phyloP scores from a whole-genome alignment of 1,284 basidiomycete species.

The Takashimella tepidaria region DNA sequence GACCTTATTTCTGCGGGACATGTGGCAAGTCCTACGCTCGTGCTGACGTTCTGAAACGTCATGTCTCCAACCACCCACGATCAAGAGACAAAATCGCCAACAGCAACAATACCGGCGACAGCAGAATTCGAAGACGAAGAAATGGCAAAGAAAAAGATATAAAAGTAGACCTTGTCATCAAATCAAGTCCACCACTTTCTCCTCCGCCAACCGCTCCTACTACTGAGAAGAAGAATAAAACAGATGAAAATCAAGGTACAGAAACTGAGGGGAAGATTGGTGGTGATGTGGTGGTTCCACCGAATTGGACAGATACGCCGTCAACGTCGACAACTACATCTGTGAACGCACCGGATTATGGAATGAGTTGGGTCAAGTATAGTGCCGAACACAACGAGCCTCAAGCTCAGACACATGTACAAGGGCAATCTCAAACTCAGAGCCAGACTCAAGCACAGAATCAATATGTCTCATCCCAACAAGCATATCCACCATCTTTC shows the following conservation, averaged over 20 bases:
- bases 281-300: not conserved
- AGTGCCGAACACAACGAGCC: not conserved
- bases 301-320: not conserved
- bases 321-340: not conserved
- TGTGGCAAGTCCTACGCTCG: constrained; percentile 7
- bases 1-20: constrained; percentile 2
- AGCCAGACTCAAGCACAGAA: not conserved
- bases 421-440: not conserved
- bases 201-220: not conserved
- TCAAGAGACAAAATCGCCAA: not conserved
- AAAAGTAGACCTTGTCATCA: not conserved
- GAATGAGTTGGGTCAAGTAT: not conserved
- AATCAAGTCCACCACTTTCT: not conserved
- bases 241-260: not conserved
- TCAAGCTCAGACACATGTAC: not conserved
- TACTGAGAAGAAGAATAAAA: not conserved
- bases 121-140: not conserved
- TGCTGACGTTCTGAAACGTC: constrained; percentile 7
- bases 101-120: too few relatives aligned
- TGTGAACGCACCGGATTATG: not conserved
- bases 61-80: constrained; percentile 7
- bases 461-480: not conserved
- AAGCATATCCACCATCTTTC: not conserved
- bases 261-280: not conserved
- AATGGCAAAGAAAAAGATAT: not conserved